Evolutionary conservation across 805 yeast species (phyloP).

Genomic region (Yarrowia sp.): DNA sequence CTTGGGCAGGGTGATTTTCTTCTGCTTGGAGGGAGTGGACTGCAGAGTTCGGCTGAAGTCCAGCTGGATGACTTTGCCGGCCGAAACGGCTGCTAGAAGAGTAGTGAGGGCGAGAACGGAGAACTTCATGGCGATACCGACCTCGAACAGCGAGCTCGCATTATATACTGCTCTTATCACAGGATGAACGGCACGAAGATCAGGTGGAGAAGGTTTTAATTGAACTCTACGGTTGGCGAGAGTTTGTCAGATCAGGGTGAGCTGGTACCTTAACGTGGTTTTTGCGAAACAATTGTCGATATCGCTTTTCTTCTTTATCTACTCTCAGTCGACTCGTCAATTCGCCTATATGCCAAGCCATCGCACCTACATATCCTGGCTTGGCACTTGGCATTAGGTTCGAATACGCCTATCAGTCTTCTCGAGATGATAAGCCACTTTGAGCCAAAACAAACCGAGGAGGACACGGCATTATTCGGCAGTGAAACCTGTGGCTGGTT

Average conservation of each 20-base stretch:
- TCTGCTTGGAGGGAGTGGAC: not conserved
- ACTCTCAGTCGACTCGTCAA: not conserved
- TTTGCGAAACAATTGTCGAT: not conserved
- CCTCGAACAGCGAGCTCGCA: not conserved
- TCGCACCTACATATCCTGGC: not conserved
- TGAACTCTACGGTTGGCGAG: not conserved
- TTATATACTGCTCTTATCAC: not conserved
- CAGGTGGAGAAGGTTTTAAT: constrained; percentile 4
- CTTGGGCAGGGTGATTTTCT: not conserved
- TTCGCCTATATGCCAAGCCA: not conserved
- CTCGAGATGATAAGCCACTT: not conserved
- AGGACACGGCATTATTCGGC: too few relatives aligned
- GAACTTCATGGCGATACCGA: not conserved
- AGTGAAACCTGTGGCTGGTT: not conserved
- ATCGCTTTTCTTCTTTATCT: not conserved
- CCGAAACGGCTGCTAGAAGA: not conserved
- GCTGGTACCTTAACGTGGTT: too few relatives aligned
- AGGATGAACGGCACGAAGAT: not conserved
- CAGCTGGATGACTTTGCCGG: constrained; percentile 12
- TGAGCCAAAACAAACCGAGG: too few relatives aligned
- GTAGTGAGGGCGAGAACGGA: not conserved
- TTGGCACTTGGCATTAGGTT: not conserved
- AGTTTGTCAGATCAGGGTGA: not conserved
- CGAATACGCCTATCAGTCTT: too few relatives aligned
- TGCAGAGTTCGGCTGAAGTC: not conserved